Evolutionary conservation across 192 early-diverging fungal species (phyloP).

Genomic region (Coemansia sp.): DNA sequence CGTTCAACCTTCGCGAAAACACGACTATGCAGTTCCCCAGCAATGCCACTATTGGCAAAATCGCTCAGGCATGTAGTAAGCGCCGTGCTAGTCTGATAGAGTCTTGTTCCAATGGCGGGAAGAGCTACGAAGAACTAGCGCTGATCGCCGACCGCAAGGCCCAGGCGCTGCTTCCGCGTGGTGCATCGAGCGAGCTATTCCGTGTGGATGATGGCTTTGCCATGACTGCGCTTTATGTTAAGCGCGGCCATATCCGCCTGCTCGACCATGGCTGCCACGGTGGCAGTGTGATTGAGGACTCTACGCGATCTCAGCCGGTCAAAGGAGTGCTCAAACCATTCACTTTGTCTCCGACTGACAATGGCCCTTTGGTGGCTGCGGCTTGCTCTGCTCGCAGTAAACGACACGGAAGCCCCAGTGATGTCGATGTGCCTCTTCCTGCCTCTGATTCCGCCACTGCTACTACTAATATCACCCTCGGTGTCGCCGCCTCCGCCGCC

Average conservation of each 20-base stretch:
- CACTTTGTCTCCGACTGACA: conserved; percentile 38
- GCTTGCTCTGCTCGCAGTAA: conserved; percentile 17
- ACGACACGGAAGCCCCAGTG: conserved; percentile 7
- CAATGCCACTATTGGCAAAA: conserved; percentile 48
- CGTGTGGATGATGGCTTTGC: conserved; percentile 33
- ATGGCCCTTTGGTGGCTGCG: not conserved
- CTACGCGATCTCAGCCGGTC: conserved; percentile 10
- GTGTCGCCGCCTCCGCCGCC: not conserved
- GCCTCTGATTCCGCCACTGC: not conserved
- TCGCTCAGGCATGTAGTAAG: conserved; percentile 37
- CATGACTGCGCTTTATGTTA: conserved; percentile 55
- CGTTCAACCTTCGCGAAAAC: conserved; percentile 53
- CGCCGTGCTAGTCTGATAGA: conserved; percentile 20
- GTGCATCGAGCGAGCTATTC: conserved; percentile 45
- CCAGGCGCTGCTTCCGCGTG: conserved; percentile 45
- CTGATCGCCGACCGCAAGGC: conserved; percentile 39
- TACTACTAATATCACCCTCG: not conserved
- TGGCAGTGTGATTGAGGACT: not conserved
- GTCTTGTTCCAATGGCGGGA: conserved; percentile 7
- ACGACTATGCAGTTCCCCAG: conserved; percentile 49
- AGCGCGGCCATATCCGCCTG: conserved; percentile 48
- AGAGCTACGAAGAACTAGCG: conserved; percentile 21
- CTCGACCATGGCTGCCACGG: conserved; percentile 20
- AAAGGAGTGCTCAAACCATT: conserved; percentile 56
- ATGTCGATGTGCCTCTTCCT: conserved; percentile 4